Evolutionary conservation across 2,329 filamentous ascomycete genomes (phyloP), one percentile per base, ranked within the genome.

Genomic region (Pestalotiopsis sp.): DNA sequence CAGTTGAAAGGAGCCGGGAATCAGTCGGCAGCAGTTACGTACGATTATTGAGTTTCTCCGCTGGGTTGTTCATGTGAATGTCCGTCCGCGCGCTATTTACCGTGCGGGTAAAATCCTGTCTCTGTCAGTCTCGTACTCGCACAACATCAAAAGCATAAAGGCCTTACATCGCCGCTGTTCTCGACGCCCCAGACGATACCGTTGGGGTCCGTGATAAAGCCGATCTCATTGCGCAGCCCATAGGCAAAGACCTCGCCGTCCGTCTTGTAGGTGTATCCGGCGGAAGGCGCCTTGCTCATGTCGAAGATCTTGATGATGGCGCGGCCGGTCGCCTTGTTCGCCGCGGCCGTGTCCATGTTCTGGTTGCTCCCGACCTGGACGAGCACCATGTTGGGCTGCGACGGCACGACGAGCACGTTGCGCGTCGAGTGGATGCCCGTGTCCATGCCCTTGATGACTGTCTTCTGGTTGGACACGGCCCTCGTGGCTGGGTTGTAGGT

Each of bases 161-260:
- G 7, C 6, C 17, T 82, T 68, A 52, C 78, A 73, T 91, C 89
- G 2, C 86, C 88, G 38, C 84, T 87, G 74, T 92, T 91, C 76
- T 91, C 89, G 2, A 91, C 88, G 10, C 79, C 80, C 79, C 82
- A 85, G 66, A 79, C 57, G 55, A 55, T 84, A 14, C 79, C 84
- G 35, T 89, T 78, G 2, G 71, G 73, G 30, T 77, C 75, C 59
- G 76, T 76, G 1, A 69, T 74, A 44, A 77, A 69, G 24, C 89
- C 89, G 5, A 91, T 88, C 9, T 87, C 87, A 72, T 91, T 92
- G 13, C 89, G 82, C 10, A 92, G 81, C 20, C 89, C 89, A 84
- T 87, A 91, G 1, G 87, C 75, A 4, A 73, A 73, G 39, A 72
- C 72, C 72, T 74, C 76, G 13, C 75, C 75, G 6, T 80, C 24